Conservation (phyloP, 1,284 basidiomycete species). For the Trichosporon coremiiforme region DNA sequence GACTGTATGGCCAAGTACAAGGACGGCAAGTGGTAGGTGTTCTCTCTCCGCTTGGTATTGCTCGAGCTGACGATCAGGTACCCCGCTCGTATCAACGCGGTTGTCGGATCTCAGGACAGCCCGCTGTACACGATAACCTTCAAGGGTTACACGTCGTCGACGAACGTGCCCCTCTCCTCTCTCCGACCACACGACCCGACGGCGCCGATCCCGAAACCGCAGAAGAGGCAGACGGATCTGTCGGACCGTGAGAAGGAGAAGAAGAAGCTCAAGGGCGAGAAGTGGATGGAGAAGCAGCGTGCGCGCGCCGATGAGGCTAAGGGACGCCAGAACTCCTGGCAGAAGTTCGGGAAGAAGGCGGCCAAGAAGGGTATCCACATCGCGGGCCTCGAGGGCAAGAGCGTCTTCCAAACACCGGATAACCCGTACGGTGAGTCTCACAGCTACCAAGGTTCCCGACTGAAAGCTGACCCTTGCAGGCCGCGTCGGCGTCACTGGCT, state of each 20-base stretch:
- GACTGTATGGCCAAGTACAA: slow-evolving; percentile 90
- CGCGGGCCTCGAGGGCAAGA: slow-evolving; percentile 77
- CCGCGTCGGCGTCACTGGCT: slow-evolving; percentile 89
- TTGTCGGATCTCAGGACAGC: slow-evolving; percentile 81
- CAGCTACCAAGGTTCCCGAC: not conserved
- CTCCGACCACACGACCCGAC: slow-evolving; percentile 63
- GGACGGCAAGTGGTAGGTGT: slow-evolving; percentile 70
- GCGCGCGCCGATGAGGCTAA: slow-evolving; percentile 87
- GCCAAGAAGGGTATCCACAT: slow-evolving; percentile 90
- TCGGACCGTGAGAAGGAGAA: slow-evolving; percentile 79
- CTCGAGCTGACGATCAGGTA: slow-evolving; percentile 61
- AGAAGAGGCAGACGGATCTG: slow-evolving; percentile 78
- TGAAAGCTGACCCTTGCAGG: slow-evolving; percentile 31
- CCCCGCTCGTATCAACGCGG: slow-evolving; percentile 83
- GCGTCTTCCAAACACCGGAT: slow-evolving; percentile 95
- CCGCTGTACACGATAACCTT: slow-evolving; percentile 91
- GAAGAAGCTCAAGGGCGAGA: slow-evolving; percentile 96
- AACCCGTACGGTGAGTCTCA: slow-evolving; percentile 77
- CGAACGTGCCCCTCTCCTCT: slow-evolving; percentile 74
- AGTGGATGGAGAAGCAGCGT: slow-evolving; percentile 83
- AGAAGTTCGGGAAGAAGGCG: slow-evolving; percentile 96
- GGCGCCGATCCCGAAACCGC: slow-evolving; percentile 59
- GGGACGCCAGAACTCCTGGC: slow-evolving; percentile 77
- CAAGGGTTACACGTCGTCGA: slow-evolving; percentile 93
- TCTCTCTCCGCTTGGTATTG: not conserved